Evolutionary conservation across 148 eudicot genomes (phyloP), one percentile per base, ranked within the genome.

Genomic region (Rhododendron ovatum): DNA sequence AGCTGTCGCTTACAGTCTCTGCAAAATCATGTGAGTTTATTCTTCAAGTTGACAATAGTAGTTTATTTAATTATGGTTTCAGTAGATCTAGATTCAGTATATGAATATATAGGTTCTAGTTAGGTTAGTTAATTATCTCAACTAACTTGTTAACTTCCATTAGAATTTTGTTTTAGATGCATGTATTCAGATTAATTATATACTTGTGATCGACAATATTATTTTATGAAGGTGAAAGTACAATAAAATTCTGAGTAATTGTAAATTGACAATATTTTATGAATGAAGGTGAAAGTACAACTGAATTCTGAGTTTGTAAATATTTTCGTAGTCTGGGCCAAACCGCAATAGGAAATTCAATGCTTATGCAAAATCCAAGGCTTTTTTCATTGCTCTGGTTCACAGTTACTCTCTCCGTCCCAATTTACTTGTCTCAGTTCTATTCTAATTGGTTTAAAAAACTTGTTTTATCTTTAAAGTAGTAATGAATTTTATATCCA

Each of bases 11-110:
- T 81, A 82, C 77, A 50, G 35, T 47, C 30, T 28, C 18, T 84
- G 39, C 18, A 45, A 17, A 74, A 20, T 67, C 86, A 84, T 87
- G 87, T 84, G 84, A 87, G 84, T 13, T 53, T 84, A 63, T 84
- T 80, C 83, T 83, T 77, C 48, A 35, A 9, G 24, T 73, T 33
- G 53, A 48, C 80, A 26, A 15, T n/a, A n/a, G 33, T 15, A 35
- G 37, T 15, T 15, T 51, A 4, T 1, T n/a, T 78, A 15, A 41
- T 61, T 50, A 73, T 39, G 74, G 18, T 43, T 13, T 41, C 53
- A 83, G 50, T 73, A 47, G 61, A 43, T 67, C 83, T 57, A 55
- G 85, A 84, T 71, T 71, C 57, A 18, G 41, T 55, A 17, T 17
- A 55, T 18, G 11, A 0, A 47, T 47, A 47, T 47, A 47, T 43